phyloP scores from a whole-genome alignment of 768 basidiomycete species.

The Boletus rufocinnamomeus region DNA sequence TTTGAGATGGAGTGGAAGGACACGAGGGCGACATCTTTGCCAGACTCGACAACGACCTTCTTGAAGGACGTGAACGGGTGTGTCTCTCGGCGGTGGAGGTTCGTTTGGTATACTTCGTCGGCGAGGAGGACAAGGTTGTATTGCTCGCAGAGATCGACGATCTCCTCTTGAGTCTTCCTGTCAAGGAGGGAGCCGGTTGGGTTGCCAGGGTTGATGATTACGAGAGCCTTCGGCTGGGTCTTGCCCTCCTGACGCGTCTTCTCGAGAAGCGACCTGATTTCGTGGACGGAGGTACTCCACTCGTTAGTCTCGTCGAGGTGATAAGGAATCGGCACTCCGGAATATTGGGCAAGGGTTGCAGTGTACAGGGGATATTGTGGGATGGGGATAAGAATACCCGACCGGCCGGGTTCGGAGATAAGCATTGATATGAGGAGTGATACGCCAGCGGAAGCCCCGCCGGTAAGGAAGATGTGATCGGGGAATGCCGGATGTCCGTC shows the following conservation, averaged over 20 bases:
- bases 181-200: conserved; percentile 90
- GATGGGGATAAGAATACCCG: conserved; percentile 91
- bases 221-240: conserved; percentile 73
- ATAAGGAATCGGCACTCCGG: conserved; percentile 83
- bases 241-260: conserved; percentile 62
- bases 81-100: conserved; percentile 68
- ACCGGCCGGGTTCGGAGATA: conserved; percentile 57
- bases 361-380: conserved; percentile 99
- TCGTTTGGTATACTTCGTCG: conserved; percentile 98
- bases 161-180: conserved; percentile 63
- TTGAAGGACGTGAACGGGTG: conserved; percentile 94
- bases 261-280: conserved; percentile 66
- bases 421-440: conserved; percentile 81
- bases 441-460: conserved; percentile 94
- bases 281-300: conserved; percentile 78
- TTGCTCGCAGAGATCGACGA: conserved; percentile 85
- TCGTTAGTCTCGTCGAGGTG: conserved; percentile 78
- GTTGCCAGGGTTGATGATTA: conserved; percentile 98
- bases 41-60: conserved; percentile 75
- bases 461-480: conserved; percentile 89
- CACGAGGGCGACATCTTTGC: conserved; percentile 66
- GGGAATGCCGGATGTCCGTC: conserved; percentile 87
- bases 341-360: conserved; percentile 84
- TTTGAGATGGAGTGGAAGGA: conserved; percentile 99
- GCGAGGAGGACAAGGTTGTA: conserved; percentile 88